A percentile compares a stretch with the other conserved stretches of the same genome.
These are phyloP conservation scores for Plasmodium chabaudi DNA, from an alignment of 169 alveolate genomes.

Conservation along the genomic window DNA sequence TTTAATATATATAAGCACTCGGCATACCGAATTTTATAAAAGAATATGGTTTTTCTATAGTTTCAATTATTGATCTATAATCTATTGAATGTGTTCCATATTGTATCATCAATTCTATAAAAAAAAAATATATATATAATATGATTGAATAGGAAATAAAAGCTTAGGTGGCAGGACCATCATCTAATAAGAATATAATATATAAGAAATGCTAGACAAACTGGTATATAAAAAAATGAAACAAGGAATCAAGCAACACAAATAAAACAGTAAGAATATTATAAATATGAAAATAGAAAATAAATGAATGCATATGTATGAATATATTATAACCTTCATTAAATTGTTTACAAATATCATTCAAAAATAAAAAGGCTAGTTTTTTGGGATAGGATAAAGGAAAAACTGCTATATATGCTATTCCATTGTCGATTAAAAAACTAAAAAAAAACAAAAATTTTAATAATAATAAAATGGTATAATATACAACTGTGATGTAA, in stretches of 20 bases:
- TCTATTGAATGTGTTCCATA: constrained; percentile 77
- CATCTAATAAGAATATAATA: too few species aligned
- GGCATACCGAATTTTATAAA: constrained; percentile 85
- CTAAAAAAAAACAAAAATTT: constrained; percentile 42
- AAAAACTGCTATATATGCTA: constrained; percentile 82
- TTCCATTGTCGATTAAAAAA: constrained; percentile 85
- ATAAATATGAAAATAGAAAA: background rate
- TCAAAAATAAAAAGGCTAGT: constrained; percentile 81
- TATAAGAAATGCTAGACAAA: too few species aligned
- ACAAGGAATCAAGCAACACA: background rate
- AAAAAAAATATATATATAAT: background rate
- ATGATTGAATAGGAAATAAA: background rate
- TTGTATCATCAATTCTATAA: constrained; percentile 77
- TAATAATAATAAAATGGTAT: background rate
- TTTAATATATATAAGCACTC: background rate
- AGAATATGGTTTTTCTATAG: constrained; percentile 84
- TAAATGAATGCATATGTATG: background rate
- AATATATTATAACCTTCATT: constrained; percentile 56
- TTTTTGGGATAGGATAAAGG: constrained; percentile 82
- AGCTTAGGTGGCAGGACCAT: background rate
- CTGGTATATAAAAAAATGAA: background rate
- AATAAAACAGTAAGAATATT: background rate
- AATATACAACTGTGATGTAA: background rate
- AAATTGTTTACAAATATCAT: constrained; percentile 83
- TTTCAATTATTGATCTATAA: constrained; percentile 73